Evolutionary conservation across 345 rosid genomes (phyloP), one percentile per base, ranked within the genome.

Genomic region (Euphorbia tirucalli): DNA sequence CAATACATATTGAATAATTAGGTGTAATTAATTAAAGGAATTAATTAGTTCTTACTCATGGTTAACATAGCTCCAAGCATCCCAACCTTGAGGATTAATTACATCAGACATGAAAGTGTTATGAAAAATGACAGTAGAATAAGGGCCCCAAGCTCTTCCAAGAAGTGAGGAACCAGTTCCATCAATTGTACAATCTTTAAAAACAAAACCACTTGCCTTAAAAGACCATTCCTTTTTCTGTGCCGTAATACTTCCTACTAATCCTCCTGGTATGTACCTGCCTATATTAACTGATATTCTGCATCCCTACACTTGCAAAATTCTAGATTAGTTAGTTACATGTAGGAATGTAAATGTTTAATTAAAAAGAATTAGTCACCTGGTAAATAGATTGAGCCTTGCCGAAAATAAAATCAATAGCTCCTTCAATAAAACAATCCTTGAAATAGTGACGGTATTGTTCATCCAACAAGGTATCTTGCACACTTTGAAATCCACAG

Each of bases 351-450:
- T n/a, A n/a, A n/a, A n/a, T n/a, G n/a, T n/a, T n/a, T n/a, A n/a
- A n/a, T n/a, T n/a, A n/a, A n/a, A n/a, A n/a, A n/a, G n/a, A n/a
- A n/a, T n/a, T 56, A 27, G 28, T 48, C 0, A 83, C 89, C 86
- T 78, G 74, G 14, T 82, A 84, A 19, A 79, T 56, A 14, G 89
- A 85, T 7, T 85, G 83, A 7, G 76, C 87, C 0, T 14, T 2
- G 16, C 89, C 92, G 25, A 79, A 84, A 65, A 84, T 84, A 55
- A 85, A 84, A 76, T 87, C 89, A 0, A 82, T 37, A 1, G 67
- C 80, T 25, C 87, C 87, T 78, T 74, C 83, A 35, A 84, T 66
- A 16, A 75, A 70, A 63, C 89, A 82, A 0, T 27, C 44, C 3
- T 43, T 0, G 78, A 77, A 84, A 43, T 71, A 78, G 9, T 79